Conservation (phyloP, 2,329 filamentous ascomycete species). For the Aspergillus amoenus region DNA sequence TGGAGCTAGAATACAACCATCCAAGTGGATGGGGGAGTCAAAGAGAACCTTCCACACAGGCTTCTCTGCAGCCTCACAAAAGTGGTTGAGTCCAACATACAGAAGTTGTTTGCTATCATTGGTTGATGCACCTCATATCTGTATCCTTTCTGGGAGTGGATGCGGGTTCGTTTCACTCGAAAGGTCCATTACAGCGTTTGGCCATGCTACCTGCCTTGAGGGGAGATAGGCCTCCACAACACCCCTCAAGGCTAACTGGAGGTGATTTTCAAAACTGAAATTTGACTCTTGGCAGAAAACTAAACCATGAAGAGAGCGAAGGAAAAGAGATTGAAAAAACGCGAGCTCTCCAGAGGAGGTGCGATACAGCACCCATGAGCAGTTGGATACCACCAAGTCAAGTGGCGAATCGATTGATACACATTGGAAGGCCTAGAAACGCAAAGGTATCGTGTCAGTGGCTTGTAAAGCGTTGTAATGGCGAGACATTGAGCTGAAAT, state of each 20-base stretch:
- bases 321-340: not conserved
- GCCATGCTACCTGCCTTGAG: slow-evolving; percentile 8
- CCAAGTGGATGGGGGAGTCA: slow-evolving; percentile 10
- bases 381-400: not conserved
- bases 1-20: not conserved
- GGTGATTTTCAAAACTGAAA: not conserved
- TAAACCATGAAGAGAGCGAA: not conserved
- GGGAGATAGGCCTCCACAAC: not conserved
- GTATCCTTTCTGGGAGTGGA: not conserved
- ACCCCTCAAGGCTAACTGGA: slow-evolving; percentile 1
- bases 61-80: slow-evolving; percentile 30
- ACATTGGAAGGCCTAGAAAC: slow-evolving; percentile 13
- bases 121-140: not conserved
- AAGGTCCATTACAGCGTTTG: not conserved
- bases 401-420: slow-evolving; percentile 6
- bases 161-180: not conserved
- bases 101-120: not conserved
- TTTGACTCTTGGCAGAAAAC: not conserved
- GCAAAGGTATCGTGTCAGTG: not conserved
- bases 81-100: slow-evolving; percentile 1
- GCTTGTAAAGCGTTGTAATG: not conserved
- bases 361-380: not conserved
- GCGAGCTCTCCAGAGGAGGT: not conserved
- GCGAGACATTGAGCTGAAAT: not conserved
- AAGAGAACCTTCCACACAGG: slow-evolving; percentile 33